These are phyloP conservation scores for Aspergillus asperescens DNA, from an alignment of 495 filamentous ascomycete species.

Conservation along the genomic window DNA sequence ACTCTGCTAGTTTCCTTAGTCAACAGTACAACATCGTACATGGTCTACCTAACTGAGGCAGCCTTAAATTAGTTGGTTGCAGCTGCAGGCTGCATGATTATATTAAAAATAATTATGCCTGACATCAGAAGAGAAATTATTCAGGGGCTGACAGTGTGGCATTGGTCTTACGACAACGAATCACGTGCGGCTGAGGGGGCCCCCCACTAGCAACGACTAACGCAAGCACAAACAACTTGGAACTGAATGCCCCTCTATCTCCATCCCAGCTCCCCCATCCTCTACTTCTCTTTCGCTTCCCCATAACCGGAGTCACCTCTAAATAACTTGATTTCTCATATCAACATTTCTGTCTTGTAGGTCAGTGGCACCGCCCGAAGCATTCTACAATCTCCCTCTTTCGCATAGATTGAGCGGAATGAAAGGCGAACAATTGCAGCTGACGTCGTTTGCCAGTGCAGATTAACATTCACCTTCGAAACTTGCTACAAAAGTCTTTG, in stretches of 20 bases:
- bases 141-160: conserved; percentile 8
- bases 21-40: background rate
- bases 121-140: background rate
- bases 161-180: conserved; percentile 22
- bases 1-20: background rate
- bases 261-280: conserved; percentile 24
- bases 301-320: conserved; percentile 9
- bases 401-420: background rate
- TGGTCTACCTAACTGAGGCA: background rate
- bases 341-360: conserved; percentile 7
- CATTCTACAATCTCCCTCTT: background rate
- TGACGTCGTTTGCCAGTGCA: conserved; percentile 33
- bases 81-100: conserved; percentile 8
- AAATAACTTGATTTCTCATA: background rate
- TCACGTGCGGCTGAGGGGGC: conserved; percentile 31
- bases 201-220: conserved; percentile 37
- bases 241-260: conserved; percentile 31
- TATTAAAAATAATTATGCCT: background rate
- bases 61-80: background rate
- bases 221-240: conserved; percentile 34
- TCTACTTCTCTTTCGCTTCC: conserved; percentile 14
- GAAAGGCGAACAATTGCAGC: conserved; percentile 16
- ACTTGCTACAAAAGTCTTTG: too few species aligned
- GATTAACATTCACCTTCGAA: conserved; percentile 21
- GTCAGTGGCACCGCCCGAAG: conserved; percentile 5